Conservation (phyloP, 352 stramenopile species). For the Thraustochytrium striatum region DNA sequence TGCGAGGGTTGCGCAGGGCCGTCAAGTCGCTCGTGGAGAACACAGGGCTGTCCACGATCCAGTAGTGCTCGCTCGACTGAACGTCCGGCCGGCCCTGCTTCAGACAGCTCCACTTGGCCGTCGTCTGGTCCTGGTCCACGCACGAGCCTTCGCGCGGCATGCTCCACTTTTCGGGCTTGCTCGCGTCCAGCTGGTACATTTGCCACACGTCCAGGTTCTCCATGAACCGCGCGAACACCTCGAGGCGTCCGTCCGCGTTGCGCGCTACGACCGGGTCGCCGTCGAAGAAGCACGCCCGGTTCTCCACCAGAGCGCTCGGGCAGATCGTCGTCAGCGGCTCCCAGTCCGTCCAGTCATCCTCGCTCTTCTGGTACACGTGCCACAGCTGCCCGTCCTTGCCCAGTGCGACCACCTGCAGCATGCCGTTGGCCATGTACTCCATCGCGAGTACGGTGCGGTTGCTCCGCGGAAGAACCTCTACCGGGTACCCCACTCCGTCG, state of each 20-base stretch:
- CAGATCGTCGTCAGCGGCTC: constrained; percentile 17
- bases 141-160: constrained; percentile 23
- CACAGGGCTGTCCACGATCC: constrained; percentile 44
- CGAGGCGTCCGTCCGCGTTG: constrained; percentile 25
- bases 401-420: constrained; percentile 21
- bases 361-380: constrained; percentile 17
- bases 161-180: background rate
- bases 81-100: constrained; percentile 1
- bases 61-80: constrained; percentile 1
- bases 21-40: constrained; percentile 34
- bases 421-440: constrained; percentile 19
- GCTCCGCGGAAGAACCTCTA: constrained; percentile 19
- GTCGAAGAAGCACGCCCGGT: constrained; percentile 16
- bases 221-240: constrained; percentile 34
- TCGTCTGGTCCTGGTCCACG: constrained; percentile 36
- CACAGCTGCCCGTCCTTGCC: constrained; percentile 47
- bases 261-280: constrained; percentile 10
- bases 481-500: background rate
- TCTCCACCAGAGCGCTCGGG: background rate
- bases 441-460: constrained; percentile 39
- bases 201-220: constrained; percentile 44
- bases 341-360: background rate
- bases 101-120: constrained; percentile 14
- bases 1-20: constrained; percentile 8
- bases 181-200: constrained; percentile 20